A percentile compares a stretch with the other conserved stretches of the same genome.
These are phyloP conservation scores for Fraxinus platypoda DNA, from an alignment of 305 asterid species.

Conservation along the genomic window DNA sequence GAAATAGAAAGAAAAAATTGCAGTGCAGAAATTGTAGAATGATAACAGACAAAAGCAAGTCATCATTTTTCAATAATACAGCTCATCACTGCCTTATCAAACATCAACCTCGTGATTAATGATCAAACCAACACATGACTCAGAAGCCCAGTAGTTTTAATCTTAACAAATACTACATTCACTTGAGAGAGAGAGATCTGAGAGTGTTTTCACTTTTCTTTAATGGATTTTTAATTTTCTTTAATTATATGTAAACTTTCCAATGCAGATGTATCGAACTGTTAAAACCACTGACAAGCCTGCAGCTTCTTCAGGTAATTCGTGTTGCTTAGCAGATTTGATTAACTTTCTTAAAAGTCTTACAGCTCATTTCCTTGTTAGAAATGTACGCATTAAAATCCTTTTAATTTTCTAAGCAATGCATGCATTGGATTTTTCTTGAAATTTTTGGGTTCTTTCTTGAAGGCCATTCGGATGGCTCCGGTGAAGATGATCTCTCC, in stretches of 20 bases:
- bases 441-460: neutral
- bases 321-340: slow-evolving; percentile 23
- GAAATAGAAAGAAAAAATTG: slow-evolving; percentile 27
- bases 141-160: slow-evolving; percentile 27
- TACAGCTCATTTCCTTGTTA: neutral
- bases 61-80: slow-evolving; percentile 70
- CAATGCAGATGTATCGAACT: slow-evolving; percentile 88
- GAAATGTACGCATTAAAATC: neutral
- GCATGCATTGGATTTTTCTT: slow-evolving; percentile 21
- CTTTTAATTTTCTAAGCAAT: neutral
- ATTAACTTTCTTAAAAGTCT: neutral
- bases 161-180: slow-evolving; percentile 5
- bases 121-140: slow-evolving; percentile 40
- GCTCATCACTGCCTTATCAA: slow-evolving; percentile 48
- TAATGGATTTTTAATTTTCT: neutral
- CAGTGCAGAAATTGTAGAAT: neutral
- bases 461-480: slow-evolving; percentile 73
- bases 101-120: slow-evolving; percentile 76
- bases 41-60: slow-evolving; percentile 53
- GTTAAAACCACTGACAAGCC: slow-evolving; percentile 91
- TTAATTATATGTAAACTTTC: slow-evolving; percentile 23
- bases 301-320: slow-evolving; percentile 83
- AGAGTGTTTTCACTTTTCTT: neutral
- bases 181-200: neutral
- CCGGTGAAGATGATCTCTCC: slow-evolving; percentile 79